Conservation (phyloP, 2,329 filamentous ascomycete genomes). For the Sporothrix luriei region DNA sequence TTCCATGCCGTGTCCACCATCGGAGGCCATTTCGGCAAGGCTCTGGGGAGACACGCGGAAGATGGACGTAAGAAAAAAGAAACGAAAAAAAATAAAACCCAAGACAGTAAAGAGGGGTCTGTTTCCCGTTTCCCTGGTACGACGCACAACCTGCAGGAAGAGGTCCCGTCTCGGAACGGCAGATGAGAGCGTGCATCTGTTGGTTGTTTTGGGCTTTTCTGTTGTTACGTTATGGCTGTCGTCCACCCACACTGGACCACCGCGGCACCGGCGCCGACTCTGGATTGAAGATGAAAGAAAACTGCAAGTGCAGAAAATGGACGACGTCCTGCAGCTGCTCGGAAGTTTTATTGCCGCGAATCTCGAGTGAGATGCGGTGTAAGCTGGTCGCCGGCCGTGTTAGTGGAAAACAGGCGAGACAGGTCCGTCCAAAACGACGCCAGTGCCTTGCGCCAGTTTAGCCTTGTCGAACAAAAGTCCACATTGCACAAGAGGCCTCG, state of each 20-base stretch:
- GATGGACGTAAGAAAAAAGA: background rate
- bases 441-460: constrained; percentile 11
- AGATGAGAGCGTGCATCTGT: background rate
- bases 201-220: background rate
- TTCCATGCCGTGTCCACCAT: constrained; percentile 21
- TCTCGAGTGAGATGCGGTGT: background rate
- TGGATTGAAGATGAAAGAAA: background rate
- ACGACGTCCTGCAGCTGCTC: background rate
- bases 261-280: constrained; percentile 23
- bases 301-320: background rate
- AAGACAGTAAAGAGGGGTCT: background rate
- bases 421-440: background rate
- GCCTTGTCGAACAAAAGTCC: background rate
- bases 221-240: background rate
- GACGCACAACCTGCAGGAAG: background rate
- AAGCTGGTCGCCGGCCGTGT: background rate
- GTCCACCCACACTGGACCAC: background rate
- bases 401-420: background rate
- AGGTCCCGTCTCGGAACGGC: background rate
- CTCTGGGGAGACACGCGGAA: background rate
- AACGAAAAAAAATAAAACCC: background rate
- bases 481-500: background rate
- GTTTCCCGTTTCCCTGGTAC: constrained; percentile 7
- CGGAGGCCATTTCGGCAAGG: constrained; percentile 25
- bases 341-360: too few species aligned